Evolutionary conservation across 495 filamentous ascomycete species (phyloP), one percentile per base, ranked within the genome.

Genomic region (Talaromyces borbonicus): DNA sequence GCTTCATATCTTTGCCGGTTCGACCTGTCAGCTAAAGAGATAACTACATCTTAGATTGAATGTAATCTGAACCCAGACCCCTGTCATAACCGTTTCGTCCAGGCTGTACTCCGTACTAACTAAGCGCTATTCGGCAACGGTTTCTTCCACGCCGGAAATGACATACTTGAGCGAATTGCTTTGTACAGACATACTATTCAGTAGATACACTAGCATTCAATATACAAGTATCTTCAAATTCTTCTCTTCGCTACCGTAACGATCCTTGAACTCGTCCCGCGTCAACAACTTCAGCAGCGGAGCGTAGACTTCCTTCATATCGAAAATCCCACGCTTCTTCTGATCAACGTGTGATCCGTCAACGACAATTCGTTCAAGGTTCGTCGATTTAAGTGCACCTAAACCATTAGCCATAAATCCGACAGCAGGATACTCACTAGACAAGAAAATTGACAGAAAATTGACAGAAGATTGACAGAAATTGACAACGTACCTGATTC

Each of bases 301-400:
- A 45, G 84, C 61, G 62, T 84, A 81, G 2, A 83, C 87, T 44
- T 98, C 92, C 53, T 81, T 83, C 84, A 95, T 94, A 50, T 97
- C 93, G 54, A 93, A 78, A 43, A 97, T 80, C 4, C 85, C 84
- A 36, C 89, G 74, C 66, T 93, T 88, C 70, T 98, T 98, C 57
- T 84, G 77, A 58, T 97, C 88, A 50, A 95, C 80, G 54, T 90
- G 79, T 2, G 88, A 95, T 27, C 82, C 83, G 59, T 97, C 93
- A 46, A 97, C 73, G 8, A 96, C 76, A 31, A 98, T 78, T 47
- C 84, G 75, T 60, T 89, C 72, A 26, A 97, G 65, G 25, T 80
- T 73, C 20, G 75, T 71, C 30, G 83, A 47, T 23, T 78, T 81
- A 38, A 97, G 62, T 11, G 79, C 76, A 26, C 80, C 88, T 90